These are phyloP conservation scores for Chytriomyces confervae DNA, from an alignment of 192 early-diverging fungal genomes.

Conservation along the genomic window DNA sequence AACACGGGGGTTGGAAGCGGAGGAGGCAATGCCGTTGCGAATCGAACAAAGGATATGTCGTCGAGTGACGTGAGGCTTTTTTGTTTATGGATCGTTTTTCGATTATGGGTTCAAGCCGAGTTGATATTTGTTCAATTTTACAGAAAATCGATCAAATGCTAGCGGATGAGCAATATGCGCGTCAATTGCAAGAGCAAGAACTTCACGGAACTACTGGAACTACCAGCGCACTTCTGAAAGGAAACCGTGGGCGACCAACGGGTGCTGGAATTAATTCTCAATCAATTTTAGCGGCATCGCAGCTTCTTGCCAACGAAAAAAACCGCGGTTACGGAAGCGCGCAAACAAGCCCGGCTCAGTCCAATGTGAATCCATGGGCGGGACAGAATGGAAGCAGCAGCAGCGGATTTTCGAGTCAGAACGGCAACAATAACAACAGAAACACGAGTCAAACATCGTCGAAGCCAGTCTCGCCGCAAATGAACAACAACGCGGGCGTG, in stretches of 20 bases:
- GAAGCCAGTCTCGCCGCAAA: neutral
- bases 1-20: slow-evolving; percentile 14
- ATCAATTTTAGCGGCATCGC: slow-evolving; percentile 30
- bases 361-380: slow-evolving; percentile 26
- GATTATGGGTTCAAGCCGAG: slow-evolving; percentile 13
- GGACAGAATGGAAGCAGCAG: neutral
- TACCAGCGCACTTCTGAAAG: slow-evolving; percentile 31
- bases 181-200: slow-evolving; percentile 80
- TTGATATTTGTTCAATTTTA: neutral
- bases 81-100: slow-evolving; percentile 40
- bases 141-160: slow-evolving; percentile 66
- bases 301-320: slow-evolving; percentile 30
- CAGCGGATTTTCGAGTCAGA: neutral
- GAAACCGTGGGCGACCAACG: slow-evolving; percentile 25
- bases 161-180: slow-evolving; percentile 81
- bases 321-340: neutral
- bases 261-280: slow-evolving; percentile 34
- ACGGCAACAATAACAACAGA: neutral
- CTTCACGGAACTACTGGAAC: slow-evolving; percentile 26
- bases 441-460: neutral
- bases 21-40: neutral
- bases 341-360: neutral
- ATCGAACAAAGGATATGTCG: slow-evolving; percentile 7
- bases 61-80: neutral
- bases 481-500: neutral